Percentiles rank a stretch among this genome's conserved stretches.
These are phyloP conservation scores for Paraconiothyrium sp. DNA, from an alignment of 2,329 filamentous ascomycete species.

Conservation along the genomic window DNA sequence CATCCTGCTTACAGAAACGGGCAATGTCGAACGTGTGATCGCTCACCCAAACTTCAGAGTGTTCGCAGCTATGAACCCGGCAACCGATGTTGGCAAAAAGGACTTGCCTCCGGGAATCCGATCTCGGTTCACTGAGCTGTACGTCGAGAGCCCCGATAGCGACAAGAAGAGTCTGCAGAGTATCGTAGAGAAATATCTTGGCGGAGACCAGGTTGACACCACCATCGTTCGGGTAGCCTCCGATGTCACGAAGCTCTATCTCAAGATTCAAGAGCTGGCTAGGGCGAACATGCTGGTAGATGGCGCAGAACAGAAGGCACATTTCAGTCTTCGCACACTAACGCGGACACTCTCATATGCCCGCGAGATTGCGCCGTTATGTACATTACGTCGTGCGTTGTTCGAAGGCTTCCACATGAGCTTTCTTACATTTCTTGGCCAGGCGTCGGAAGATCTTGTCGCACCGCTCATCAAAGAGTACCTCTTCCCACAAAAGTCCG, in stretches of 20 bases:
- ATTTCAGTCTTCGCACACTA: slow-evolving; percentile 94
- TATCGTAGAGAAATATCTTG: slow-evolving; percentile 89
- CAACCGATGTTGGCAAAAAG: slow-evolving; percentile 95
- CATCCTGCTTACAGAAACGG: slow-evolving; percentile 89
- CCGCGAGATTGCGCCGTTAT: slow-evolving; percentile 81
- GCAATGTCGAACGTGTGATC: slow-evolving; percentile 87
- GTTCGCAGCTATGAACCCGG: slow-evolving; percentile 99
- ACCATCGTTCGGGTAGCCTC: slow-evolving; percentile 75
- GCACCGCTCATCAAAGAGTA: slow-evolving; percentile 82
- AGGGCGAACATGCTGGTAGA: slow-evolving; percentile 88
- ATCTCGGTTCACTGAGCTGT: slow-evolving; percentile 94
- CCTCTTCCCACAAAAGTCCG: slow-evolving; percentile 75
- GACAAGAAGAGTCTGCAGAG: slow-evolving; percentile 86
- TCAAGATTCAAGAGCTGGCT: slow-evolving; percentile 84
- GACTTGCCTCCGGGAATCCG: slow-evolving; percentile 89
- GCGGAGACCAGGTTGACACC: slow-evolving; percentile 70
- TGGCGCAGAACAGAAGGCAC: slow-evolving; percentile 92
- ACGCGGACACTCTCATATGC: slow-evolving; percentile 91
- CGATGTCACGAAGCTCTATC: slow-evolving; percentile 86
- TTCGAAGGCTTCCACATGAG: slow-evolving; percentile 99
- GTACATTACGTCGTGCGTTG: slow-evolving; percentile 84
- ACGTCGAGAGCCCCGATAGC: slow-evolving; percentile 88
- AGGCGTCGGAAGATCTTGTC: slow-evolving; percentile 80
- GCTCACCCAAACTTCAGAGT: slow-evolving; percentile 94
- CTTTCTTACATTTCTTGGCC: slow-evolving; percentile 88